Base-by-base conservation (phyloP, 176 grass and related monocot genomes). In the Chloris gayana region DNA sequence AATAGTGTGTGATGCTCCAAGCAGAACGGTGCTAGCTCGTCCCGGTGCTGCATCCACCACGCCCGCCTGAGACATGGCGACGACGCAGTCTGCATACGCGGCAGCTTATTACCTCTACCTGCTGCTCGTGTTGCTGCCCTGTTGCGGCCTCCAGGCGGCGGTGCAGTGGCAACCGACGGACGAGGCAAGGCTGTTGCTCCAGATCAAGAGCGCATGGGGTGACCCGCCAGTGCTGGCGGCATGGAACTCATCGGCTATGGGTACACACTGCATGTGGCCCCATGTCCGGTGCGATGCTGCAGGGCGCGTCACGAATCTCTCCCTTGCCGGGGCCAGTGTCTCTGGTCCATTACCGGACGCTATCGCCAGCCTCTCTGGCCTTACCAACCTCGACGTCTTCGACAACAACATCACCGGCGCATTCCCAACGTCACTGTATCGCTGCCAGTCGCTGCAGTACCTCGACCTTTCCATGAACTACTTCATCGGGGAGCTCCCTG, bases 161-260 rank as follows among this genome's bases (percentile, higher is more conserved):
- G 60, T 83, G 37, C 84, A 82, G 85, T 13, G 53, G 26, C 25
- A 13, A 19, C 41, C 78, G 7, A n/a, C 34, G 35, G 31, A 17
- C 34, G 94, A 97, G 21, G 41, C n/a, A 70, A 59, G 1, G 31
- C 59, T 85, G 21, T 80, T 97, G 24, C 31, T 92, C 13, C 45
- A 39, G 63, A 87, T 94, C 80, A 94, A 92, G 80, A 0, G 58
- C 49, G 91, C 71, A 18, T 92, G 87, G 91, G 50, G 49, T 9
- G 32, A 87, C 68, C 90, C 85, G 72, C 0, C 63, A 1, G 81
- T 15, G 53, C 89, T 97, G 69, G 62, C 83, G 39, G 69, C 60
- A 9, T 91, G 94, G 91, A 82, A 49, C 56, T 64, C 45, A 69
- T 9, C 69, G 67, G 45, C 46, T 17, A 39, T 67, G n/a, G 22